phyloP scores from a whole-genome alignment of 2,329 filamentous ascomycete species.

The Epichloe amarillans region DNA sequence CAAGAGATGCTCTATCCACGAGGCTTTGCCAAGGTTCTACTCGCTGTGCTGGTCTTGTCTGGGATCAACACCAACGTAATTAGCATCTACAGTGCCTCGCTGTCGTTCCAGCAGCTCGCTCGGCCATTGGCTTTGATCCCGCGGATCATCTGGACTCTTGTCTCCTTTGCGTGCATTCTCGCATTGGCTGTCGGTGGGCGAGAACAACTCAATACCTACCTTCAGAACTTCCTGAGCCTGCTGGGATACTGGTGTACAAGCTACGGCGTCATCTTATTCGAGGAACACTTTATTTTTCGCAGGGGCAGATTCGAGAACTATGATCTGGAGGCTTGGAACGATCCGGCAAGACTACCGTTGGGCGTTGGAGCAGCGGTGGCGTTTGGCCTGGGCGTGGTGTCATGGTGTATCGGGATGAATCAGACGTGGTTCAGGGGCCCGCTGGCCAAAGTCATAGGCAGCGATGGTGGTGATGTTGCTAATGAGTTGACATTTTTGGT shows the following conservation, averaged over 20 bases:
- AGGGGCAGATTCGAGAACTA: slow-evolving; percentile 25
- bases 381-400: slow-evolving; percentile 26
- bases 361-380: slow-evolving; percentile 29
- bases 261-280: slow-evolving; percentile 26
- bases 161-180: slow-evolving; percentile 27
- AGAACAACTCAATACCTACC: slow-evolving; percentile 24
- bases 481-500: slow-evolving; percentile 27
- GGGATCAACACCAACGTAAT: slow-evolving; percentile 25
- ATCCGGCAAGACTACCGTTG: slow-evolving; percentile 25
- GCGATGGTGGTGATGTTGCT: slow-evolving; percentile 47
- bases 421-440: slow-evolving; percentile 44
- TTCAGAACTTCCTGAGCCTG: slow-evolving; percentile 30
- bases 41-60: slow-evolving; percentile 23
- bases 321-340: slow-evolving; percentile 32
- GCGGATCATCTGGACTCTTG: slow-evolving; percentile 26
- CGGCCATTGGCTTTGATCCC: slow-evolving; percentile 22
- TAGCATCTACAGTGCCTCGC: slow-evolving; percentile 24
- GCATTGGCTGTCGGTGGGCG: slow-evolving; percentile 27
- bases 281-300: slow-evolving; percentile 30
- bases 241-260: slow-evolving; percentile 33
- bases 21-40: slow-evolving; percentile 31
- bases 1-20: slow-evolving; percentile 29
- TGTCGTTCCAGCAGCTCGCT: slow-evolving; percentile 28
- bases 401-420: slow-evolving; percentile 40
- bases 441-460: slow-evolving; percentile 39